Conservation (phyloP, 1,284 basidiomycete species). For the Ustilago esculenta region DNA sequence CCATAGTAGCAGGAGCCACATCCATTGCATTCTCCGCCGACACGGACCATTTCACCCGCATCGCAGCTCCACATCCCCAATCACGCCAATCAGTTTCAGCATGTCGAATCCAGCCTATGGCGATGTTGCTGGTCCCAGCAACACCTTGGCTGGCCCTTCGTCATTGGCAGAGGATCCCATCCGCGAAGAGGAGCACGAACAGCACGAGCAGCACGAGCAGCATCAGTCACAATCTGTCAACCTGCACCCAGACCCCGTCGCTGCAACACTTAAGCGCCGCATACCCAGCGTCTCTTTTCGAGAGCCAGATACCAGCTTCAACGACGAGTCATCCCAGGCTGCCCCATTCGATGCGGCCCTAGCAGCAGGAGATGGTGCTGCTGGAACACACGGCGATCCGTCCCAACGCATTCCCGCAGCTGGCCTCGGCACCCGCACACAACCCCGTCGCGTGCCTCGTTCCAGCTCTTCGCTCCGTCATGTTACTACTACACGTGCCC, state of each 20-base stretch:
- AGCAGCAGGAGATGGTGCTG: not conserved
- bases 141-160: not conserved
- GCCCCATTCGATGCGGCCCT: not conserved
- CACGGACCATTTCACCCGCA: too few relatives aligned
- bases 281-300: slow-evolving; percentile 19
- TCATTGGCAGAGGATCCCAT: slow-evolving; percentile 7
- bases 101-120: slow-evolving; percentile 9
- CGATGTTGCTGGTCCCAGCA: not conserved
- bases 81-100: not conserved
- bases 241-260: not conserved
- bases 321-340: not conserved
- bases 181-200: slow-evolving; percentile 15
- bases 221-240: not conserved
- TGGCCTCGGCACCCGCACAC: slow-evolving; percentile 50
- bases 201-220: slow-evolving; percentile 5
- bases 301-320: slow-evolving; percentile 13
- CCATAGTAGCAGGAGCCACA: too few relatives aligned
- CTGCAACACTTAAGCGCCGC: slow-evolving; percentile 12
- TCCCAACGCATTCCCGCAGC: slow-evolving; percentile 46
- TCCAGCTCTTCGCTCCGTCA: slow-evolving; percentile 55
- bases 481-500: slow-evolving; percentile 34
- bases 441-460: slow-evolving; percentile 53
- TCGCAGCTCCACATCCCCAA: not conserved
- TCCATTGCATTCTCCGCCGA: too few relatives aligned
- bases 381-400: slow-evolving; percentile 2